These are phyloP conservation scores for Pyrenula massariospora DNA, from an alignment of 495 filamentous ascomycete species.

Conservation along the genomic window DNA sequence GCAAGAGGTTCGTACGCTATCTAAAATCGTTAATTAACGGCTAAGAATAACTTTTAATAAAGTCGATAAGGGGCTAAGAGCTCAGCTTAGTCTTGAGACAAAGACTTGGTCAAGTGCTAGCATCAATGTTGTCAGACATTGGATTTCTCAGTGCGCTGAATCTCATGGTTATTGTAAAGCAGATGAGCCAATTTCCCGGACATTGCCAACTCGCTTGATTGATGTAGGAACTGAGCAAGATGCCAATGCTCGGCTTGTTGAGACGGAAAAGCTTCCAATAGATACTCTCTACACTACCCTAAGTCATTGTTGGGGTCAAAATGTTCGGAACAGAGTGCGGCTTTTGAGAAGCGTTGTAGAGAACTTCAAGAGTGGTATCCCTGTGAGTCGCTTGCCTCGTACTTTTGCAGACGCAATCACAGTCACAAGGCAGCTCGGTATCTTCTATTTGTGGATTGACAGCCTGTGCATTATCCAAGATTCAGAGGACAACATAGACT, in stretches of 20 bases:
- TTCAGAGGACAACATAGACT: slow-evolving; percentile 2
- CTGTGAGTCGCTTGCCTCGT: neutral
- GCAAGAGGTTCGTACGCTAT: neutral
- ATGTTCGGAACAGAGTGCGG: neutral
- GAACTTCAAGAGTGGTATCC: neutral
- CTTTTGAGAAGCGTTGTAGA: neutral
- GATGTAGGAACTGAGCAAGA: neutral
- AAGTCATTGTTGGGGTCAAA: slow-evolving; percentile 4
- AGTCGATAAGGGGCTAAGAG: neutral
- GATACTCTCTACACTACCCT: neutral
- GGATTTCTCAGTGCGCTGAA: neutral
- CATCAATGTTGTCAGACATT: neutral
- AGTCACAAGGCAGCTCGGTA: slow-evolving; percentile 2
- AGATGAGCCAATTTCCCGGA: neutral
- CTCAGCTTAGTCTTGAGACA: neutral
- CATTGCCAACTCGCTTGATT: neutral
- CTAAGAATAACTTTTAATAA: neutral
- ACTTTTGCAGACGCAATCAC: slow-evolving; percentile 5
- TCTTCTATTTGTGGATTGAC: slow-evolving; percentile 6
- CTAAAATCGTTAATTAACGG: neutral
- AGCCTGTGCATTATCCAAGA: slow-evolving; percentile 8
- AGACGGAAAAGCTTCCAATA: neutral
- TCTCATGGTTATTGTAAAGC: neutral
- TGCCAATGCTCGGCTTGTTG: neutral
- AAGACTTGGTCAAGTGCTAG: neutral